Evolutionary conservation across 352 stramenopile genomes (phyloP).

Genomic region (Thalassiosira hispida): DNA sequence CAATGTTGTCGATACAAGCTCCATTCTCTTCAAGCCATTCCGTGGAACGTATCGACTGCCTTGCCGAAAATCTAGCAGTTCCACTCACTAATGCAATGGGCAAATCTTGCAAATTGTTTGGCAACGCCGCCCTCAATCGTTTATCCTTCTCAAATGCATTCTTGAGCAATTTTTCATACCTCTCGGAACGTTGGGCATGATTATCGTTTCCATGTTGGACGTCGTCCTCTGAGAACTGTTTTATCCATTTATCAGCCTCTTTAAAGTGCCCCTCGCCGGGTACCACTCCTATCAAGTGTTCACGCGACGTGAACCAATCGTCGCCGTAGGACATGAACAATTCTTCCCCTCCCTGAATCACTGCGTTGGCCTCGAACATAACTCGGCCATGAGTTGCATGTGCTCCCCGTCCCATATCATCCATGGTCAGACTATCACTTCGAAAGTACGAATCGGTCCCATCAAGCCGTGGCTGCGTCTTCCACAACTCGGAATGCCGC

Average conservation of each 20-base stretch:
- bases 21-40: slow-evolving; percentile 68
- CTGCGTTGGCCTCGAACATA: slow-evolving; percentile 16
- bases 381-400: slow-evolving; percentile 25
- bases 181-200: slow-evolving; percentile 1
- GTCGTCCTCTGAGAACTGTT: slow-evolving; percentile 20
- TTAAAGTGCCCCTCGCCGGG: slow-evolving; percentile 50
- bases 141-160: slow-evolving; percentile 19
- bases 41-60: slow-evolving; percentile 43
- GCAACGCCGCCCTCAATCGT: slow-evolving; percentile 54
- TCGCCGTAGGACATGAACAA: slow-evolving; percentile 75
- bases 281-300: slow-evolving; percentile 49
- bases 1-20: slow-evolving; percentile 72
- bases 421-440: slow-evolving; percentile 5
- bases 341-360: slow-evolving; percentile 66
- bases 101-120: slow-evolving; percentile 45
- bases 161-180: slow-evolving; percentile 35
- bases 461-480: slow-evolving; percentile 16
- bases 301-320: slow-evolving; percentile 66
- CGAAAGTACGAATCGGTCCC: slow-evolving; percentile 35
- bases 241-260: slow-evolving; percentile 44
- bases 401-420: slow-evolving; percentile 39
- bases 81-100: slow-evolving; percentile 26
- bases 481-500: slow-evolving; percentile 14
- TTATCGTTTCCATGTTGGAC: slow-evolving; percentile 21
- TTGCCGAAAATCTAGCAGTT: slow-evolving; percentile 41